phyloP scores from a whole-genome alignment of 169 alveolate genomes.

The Hepatocystis sp. region DNA sequence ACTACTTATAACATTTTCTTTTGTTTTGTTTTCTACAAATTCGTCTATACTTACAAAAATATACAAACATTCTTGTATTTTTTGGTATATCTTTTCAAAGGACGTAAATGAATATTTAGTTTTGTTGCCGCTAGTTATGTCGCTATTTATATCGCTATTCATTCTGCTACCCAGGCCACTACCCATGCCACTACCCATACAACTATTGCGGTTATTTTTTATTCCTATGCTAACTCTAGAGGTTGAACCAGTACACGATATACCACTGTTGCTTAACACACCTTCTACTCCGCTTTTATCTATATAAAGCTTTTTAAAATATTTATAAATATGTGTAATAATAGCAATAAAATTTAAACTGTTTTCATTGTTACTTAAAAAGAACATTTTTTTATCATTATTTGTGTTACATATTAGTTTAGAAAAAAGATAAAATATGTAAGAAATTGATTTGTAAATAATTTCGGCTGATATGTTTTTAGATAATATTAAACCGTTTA shows the following conservation, averaged over 20 bases:
- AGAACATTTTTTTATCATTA: slow-evolving; percentile 15
- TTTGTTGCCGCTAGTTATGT: not conserved
- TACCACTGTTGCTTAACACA: slow-evolving; percentile 2
- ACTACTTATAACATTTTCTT: not conserved
- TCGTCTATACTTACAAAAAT: slow-evolving; percentile 50
- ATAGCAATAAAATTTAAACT: slow-evolving; percentile 16
- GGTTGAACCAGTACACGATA: no score
- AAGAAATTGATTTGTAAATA: slow-evolving; percentile 43
- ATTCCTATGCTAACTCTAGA: no score
- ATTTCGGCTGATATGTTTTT: slow-evolving; percentile 31
- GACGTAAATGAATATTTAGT: slow-evolving; percentile 35
- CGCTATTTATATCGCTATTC: not conserved
- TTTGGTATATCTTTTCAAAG: slow-evolving; percentile 59
- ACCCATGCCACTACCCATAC: no score
- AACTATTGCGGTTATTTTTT: no score
- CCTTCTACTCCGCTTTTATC: slow-evolving; percentile 5
- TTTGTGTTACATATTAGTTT: slow-evolving; percentile 51
- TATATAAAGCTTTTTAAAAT: slow-evolving; percentile 49
- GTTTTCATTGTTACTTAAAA: slow-evolving; percentile 35
- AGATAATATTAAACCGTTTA: slow-evolving; percentile 26
- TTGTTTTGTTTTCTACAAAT: slow-evolving; percentile 22
- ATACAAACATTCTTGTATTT: slow-evolving; percentile 71
- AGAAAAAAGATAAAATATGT: slow-evolving; percentile 51
- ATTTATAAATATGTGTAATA: slow-evolving; percentile 48
- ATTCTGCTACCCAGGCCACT: no score